These are phyloP conservation scores for Myochromella boudieri DNA, from an alignment of 768 basidiomycete genomes.

Conservation along the genomic window DNA sequence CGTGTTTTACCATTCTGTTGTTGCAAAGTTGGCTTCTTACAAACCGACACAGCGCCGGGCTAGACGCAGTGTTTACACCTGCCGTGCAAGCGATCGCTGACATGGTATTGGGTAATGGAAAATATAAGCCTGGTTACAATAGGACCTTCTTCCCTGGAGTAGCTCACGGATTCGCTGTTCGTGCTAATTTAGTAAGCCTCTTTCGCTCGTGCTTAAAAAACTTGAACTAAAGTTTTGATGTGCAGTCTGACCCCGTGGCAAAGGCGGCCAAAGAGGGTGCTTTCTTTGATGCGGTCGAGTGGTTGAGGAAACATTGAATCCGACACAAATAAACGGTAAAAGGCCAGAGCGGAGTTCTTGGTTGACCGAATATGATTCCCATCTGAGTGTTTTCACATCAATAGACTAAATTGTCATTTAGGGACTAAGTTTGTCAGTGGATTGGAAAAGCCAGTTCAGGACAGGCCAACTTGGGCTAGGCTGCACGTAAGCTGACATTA, in stretches of 20 bases:
- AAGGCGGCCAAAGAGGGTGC: slow-evolving; percentile 18
- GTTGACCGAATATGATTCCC: no score
- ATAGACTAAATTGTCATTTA: no score
- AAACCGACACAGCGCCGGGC: slow-evolving; percentile 10
- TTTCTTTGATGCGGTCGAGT: slow-evolving; percentile 18
- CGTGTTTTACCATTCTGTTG: background rate
- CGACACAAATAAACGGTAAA: no score
- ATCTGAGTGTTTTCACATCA: no score
- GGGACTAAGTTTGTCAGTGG: no score
- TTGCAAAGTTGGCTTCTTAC: background rate
- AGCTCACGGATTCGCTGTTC: slow-evolving; percentile 17
- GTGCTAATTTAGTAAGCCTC: slow-evolving; percentile 15
- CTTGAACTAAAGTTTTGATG: background rate
- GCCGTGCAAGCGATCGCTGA: slow-evolving; percentile 15
- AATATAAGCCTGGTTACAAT: slow-evolving; percentile 15
- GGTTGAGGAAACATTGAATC: slow-evolving; percentile 13
- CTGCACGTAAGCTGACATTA: no score
- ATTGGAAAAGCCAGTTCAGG: no score
- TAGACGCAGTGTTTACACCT: slow-evolving; percentile 13
- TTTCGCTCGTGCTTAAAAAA: background rate
- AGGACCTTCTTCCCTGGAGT: slow-evolving; percentile 17
- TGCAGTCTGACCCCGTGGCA: slow-evolving; percentile 16
- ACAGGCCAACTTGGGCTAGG: no score
- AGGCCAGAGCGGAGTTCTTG: no score
- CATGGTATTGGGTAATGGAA: slow-evolving; percentile 12